These are phyloP conservation scores for Glutinoglossum americanum DNA, from an alignment of 495 filamentous ascomycete genomes.

Conservation along the genomic window DNA sequence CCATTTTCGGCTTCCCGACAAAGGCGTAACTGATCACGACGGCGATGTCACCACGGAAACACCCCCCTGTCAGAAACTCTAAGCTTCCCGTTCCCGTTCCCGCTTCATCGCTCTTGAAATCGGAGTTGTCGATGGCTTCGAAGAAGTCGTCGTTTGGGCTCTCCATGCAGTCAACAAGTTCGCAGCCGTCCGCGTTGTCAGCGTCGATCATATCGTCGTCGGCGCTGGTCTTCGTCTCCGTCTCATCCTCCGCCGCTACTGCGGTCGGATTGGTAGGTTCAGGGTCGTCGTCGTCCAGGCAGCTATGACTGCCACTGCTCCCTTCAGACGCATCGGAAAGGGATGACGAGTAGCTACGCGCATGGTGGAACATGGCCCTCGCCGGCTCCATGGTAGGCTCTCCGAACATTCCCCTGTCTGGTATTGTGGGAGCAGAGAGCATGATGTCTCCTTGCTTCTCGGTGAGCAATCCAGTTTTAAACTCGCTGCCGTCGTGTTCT, in stretches of 20 bases:
- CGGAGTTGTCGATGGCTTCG: neutral
- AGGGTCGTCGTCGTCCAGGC: neutral
- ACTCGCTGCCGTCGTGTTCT: neutral
- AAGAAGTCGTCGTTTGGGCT: neutral
- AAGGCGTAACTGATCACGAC: neutral
- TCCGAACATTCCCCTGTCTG: neutral
- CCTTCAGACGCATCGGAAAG: neutral
- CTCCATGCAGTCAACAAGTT: no score
- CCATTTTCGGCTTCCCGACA: constrained; percentile 2
- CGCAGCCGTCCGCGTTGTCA: neutral
- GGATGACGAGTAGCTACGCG: neutral
- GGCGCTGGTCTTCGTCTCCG: neutral
- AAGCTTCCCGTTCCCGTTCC: neutral
- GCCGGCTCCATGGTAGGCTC: neutral
- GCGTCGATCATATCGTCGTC: neutral
- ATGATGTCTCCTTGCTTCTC: neutral
- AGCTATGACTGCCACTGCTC: neutral
- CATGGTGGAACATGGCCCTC: neutral
- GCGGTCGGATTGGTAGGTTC: neutral
- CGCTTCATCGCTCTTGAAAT: neutral
- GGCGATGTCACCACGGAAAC: neutral
- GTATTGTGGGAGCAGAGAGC: neutral
- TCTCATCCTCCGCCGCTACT: neutral
- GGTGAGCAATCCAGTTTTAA: neutral
- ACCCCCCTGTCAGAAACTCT: neutral